Conservation (phyloP, 805 yeast species). For the Starmerella bacillaris region DNA sequence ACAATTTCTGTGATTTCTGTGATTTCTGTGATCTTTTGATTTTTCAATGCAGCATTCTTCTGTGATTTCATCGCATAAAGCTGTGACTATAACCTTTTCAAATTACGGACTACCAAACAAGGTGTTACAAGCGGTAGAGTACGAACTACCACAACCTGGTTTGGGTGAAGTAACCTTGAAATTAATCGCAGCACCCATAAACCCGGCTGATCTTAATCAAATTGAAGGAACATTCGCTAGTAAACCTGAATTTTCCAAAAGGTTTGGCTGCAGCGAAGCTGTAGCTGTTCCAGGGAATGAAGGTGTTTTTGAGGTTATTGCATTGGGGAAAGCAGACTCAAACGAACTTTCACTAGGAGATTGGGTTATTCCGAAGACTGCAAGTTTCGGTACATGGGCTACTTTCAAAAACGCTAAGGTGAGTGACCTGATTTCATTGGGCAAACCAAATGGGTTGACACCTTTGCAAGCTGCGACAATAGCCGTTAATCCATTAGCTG, state of each 20-base stretch:
- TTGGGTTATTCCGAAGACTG: slow-evolving; percentile 65
- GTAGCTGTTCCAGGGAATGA: slow-evolving; percentile 85
- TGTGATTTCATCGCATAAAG: slow-evolving; percentile 18
- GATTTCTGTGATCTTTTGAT: too few relatives aligned
- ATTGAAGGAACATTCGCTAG: slow-evolving; percentile 75
- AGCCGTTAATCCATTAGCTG: slow-evolving; percentile 82
- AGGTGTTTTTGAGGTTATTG: slow-evolving; percentile 70
- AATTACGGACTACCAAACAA: slow-evolving; percentile 40
- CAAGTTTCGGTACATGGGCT: slow-evolving; percentile 89
- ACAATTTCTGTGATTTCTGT: too few relatives aligned
- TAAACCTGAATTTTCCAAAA: slow-evolving; percentile 38
- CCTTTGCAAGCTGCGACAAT: slow-evolving; percentile 57
- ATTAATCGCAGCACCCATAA: slow-evolving; percentile 65
- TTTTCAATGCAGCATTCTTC: too few relatives aligned
- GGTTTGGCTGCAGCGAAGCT: slow-evolving; percentile 38
- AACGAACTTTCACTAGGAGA: slow-evolving; percentile 44
- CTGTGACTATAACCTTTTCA: slow-evolving; percentile 39
- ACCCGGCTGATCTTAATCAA: slow-evolving; percentile 81
- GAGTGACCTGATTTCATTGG: slow-evolving; percentile 39
- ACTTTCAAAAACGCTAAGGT: slow-evolving; percentile 45
- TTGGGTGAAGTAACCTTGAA: slow-evolving; percentile 36
- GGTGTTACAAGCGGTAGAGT: slow-evolving; percentile 24
- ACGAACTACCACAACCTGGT: slow-evolving; percentile 20
- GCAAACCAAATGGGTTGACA: slow-evolving; percentile 27
- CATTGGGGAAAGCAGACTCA: slow-evolving; percentile 30